These are phyloP conservation scores for Prunus fruticosa DNA, from an alignment of 306 rosid species.

Conservation along the genomic window DNA sequence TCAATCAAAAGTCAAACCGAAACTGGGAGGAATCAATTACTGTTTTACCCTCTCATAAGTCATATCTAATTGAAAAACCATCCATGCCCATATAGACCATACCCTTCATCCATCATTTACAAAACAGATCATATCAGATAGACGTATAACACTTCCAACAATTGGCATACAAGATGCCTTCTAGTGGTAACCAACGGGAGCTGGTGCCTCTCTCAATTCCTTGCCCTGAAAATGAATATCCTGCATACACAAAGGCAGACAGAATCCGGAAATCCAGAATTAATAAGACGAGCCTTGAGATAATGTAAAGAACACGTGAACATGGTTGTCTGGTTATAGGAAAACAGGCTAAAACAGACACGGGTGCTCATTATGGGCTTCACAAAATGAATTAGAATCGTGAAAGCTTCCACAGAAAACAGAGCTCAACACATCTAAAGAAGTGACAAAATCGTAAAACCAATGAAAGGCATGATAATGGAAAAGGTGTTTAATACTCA, in stretches of 20 bases:
- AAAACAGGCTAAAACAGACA: background rate
- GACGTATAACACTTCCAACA: background rate
- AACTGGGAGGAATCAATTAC: background rate
- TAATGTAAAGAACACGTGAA: background rate
- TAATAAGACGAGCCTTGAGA: background rate
- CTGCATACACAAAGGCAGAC: slow-evolving; percentile 36
- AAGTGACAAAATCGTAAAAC: background rate
- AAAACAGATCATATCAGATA: background rate
- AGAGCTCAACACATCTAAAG: background rate
- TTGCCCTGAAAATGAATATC: slow-evolving; percentile 72
- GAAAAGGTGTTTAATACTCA: slow-evolving; percentile 31
- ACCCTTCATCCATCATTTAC: background rate
- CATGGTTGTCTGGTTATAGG: background rate
- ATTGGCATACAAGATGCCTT: background rate
- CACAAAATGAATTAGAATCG: background rate
- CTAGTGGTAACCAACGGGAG: slow-evolving; percentile 65
- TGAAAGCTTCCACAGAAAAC: background rate
- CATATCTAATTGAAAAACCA: background rate
- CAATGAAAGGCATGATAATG: background rate
- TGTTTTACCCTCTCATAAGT: background rate
- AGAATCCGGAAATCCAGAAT: background rate
- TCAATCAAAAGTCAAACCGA: background rate
- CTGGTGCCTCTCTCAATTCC: slow-evolving; percentile 68
- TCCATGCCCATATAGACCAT: background rate
- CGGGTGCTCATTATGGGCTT: background rate